phyloP scores from a whole-genome alignment of 192 early-diverging fungal genomes.

The Neocallimastix lanati region DNA sequence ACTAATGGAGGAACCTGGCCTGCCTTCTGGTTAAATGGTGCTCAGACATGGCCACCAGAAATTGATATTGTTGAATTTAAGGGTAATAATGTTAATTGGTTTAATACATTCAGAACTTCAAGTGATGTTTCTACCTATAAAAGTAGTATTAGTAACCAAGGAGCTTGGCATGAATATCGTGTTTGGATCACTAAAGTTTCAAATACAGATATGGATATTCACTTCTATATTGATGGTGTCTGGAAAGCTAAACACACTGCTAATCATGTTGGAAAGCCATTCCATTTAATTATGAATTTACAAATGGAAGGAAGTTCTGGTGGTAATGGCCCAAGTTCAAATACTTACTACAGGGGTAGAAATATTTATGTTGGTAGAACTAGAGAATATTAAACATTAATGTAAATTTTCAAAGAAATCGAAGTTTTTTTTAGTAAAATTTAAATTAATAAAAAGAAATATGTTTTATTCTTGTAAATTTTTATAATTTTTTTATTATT shows the following conservation, averaged over 20 bases:
- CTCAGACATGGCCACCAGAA: not conserved
- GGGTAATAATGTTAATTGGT: not conserved
- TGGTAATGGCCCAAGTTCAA: not conserved
- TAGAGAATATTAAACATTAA: not conserved
- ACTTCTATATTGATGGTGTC: not conserved
- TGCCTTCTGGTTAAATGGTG: not conserved
- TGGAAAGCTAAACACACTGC: not conserved
- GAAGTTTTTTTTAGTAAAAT: too few species aligned
- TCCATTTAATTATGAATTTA: not conserved
- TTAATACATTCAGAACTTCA: not conserved
- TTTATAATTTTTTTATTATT: too few species aligned
- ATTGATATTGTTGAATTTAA: not conserved
- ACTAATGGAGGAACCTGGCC: not conserved
- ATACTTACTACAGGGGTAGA: not conserved
- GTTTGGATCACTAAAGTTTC: not conserved
- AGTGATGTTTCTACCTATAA: not conserved
- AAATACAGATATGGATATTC: not conserved
- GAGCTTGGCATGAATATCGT: not conserved
- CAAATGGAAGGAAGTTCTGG: not conserved
- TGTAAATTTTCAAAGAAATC: too few species aligned
- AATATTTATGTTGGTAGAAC: not conserved
- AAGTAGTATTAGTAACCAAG: not conserved
- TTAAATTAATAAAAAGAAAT: too few species aligned
- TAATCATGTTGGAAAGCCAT: not conserved
- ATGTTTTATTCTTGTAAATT: too few species aligned